These are phyloP conservation scores for Herpetospermum pedunculosum DNA, from an alignment of 306 rosid species.

Conservation along the genomic window DNA sequence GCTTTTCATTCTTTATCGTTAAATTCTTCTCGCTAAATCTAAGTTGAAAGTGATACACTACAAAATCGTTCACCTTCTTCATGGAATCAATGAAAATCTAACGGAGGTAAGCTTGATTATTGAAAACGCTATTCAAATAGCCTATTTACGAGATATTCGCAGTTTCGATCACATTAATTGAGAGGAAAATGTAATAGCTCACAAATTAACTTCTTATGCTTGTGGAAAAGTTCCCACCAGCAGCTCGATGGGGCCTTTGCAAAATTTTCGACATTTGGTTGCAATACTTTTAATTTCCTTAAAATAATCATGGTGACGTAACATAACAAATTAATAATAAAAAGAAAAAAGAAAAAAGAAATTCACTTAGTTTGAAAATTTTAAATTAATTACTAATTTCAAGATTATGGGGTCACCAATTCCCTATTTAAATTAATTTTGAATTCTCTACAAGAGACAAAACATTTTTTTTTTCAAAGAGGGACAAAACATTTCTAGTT, in stretches of 20 bases:
- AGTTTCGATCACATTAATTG: too few species aligned
- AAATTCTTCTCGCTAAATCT: too few species aligned
- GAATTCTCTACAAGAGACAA: neutral
- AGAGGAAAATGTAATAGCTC: too few species aligned
- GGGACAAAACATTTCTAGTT: neutral
- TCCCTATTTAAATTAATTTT: neutral
- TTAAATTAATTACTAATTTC: conserved; percentile 1
- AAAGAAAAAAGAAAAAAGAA: neutral
- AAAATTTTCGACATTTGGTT: neutral
- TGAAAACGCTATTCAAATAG: too few species aligned
- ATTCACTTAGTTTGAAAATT: neutral
- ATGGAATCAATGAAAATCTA: too few species aligned
- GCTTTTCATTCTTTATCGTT: too few species aligned
- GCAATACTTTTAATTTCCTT: neutral
- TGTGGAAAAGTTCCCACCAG: too few species aligned
- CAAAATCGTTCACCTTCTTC: too few species aligned
- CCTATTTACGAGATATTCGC: too few species aligned
- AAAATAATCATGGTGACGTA: neutral
- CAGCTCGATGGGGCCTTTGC: neutral
- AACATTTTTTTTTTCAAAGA: neutral
- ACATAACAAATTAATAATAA: neutral
- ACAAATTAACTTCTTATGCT: too few species aligned
- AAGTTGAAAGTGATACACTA: too few species aligned
- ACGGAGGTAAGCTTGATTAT: too few species aligned
- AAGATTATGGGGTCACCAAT: neutral